Percentiles rank a stretch among this genome's conserved stretches.
Evolutionary conservation across 768 basidiomycete species (phyloP).

Genomic region (Fomitopsis pulvina): DNA sequence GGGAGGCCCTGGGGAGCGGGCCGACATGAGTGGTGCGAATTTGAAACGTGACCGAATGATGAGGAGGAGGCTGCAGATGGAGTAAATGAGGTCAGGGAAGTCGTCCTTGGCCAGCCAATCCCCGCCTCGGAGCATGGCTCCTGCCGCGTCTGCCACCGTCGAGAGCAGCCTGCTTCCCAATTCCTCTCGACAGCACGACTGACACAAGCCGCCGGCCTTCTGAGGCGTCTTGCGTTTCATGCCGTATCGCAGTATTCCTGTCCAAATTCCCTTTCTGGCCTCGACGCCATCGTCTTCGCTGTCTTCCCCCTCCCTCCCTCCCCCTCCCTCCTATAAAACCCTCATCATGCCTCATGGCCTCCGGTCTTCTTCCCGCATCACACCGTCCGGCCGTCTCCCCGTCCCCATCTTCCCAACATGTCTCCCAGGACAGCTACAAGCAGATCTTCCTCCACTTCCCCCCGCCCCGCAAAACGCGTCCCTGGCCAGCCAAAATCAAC

Average conservation of each 20-base stretch:
- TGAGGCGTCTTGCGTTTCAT: neutral
- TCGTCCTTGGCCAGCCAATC: neutral
- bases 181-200: neutral
- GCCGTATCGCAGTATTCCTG: neutral
- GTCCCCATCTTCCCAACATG: slow-evolving; percentile 33
- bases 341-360: slow-evolving; percentile 7
- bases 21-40: neutral
- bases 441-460: slow-evolving; percentile 15
- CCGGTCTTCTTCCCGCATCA: slow-evolving; percentile 22
- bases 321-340: slow-evolving; percentile 11
- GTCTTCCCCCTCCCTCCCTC: slow-evolving; percentile 8
- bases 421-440: slow-evolving; percentile 34
- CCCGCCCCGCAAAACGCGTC: slow-evolving; percentile 13
- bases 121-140: neutral
- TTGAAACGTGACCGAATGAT: neutral
- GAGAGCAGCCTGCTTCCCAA: neutral
- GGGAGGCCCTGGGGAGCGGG: neutral
- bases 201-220: neutral
- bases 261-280: slow-evolving; percentile 12
- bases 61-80: neutral
- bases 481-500: slow-evolving; percentile 21
- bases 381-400: slow-evolving; percentile 15
- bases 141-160: neutral
- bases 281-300: slow-evolving; percentile 10
- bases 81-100: neutral